Conservation (phyloP, 208 protist genomes). For the Crithidia fasciculata region DNA sequence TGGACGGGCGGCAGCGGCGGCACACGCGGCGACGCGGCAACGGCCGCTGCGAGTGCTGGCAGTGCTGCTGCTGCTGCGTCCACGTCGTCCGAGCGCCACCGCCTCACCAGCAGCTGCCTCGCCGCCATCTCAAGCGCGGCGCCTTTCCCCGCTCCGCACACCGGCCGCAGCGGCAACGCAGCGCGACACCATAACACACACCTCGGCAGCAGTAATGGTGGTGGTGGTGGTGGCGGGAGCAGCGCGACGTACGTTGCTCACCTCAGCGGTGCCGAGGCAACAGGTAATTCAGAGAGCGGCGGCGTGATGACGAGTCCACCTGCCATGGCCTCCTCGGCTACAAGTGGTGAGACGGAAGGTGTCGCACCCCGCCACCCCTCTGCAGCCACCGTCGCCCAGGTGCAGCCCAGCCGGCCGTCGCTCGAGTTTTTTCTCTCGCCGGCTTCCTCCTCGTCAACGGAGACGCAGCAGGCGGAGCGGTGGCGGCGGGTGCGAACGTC, state of each 20-base stretch:
- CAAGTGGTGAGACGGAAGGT: too few species aligned
- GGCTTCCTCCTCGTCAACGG: too few species aligned
- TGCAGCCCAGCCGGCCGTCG: too few species aligned
- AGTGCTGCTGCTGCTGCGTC: background rate
- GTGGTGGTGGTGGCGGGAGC: background rate
- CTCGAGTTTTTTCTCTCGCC: too few species aligned
- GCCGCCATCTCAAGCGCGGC: background rate
- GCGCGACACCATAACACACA: background rate
- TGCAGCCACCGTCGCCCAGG: too few species aligned
- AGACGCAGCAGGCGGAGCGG: background rate
- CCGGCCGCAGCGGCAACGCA: background rate
- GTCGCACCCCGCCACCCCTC: too few species aligned
- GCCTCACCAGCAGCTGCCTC: slow-evolving; percentile 6
- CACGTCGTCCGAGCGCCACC: slow-evolving; percentile 3
- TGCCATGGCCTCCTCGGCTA: too few species aligned
- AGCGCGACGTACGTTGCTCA: background rate
- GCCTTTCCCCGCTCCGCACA: slow-evolving; percentile 2
- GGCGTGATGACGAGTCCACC: too few species aligned
- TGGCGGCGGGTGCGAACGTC: too few species aligned
- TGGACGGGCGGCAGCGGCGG: slow-evolving; percentile 1
- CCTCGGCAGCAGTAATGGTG: background rate
- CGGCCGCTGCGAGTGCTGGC: background rate
- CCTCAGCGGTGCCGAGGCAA: too few species aligned
- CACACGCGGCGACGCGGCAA: background rate
- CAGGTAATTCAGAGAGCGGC: too few species aligned